phyloP scores from a whole-genome alignment of 176 grass and related monocot species.

The Zea mays region Zm-B73-REFERENCE-NAM-5.0 NC_050098.1:206551001-206551500 shows the following conservation, averaged over 20 bases:
- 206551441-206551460: background rate
- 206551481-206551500: background rate
- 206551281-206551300: background rate
- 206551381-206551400: background rate
- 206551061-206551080: background rate
- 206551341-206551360: background rate
- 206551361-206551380: background rate
- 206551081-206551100: background rate
- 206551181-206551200: conserved; percentile 45
- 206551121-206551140: conserved; percentile 33
- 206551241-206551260: no score
- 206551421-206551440: background rate
- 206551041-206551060: background rate
- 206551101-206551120: background rate
- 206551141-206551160: conserved; percentile 59
- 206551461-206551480: background rate
- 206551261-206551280: no score
- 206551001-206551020: no score
- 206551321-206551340: conserved; percentile 10
- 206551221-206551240: conserved; percentile 56
- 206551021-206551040: no score
- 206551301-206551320: conserved; percentile 57
- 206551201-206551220: conserved; percentile 64
- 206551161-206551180: conserved; percentile 47
- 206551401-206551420: background rate